Base-by-base conservation (phyloP, 768 basidiomycete species). In the Suillus discolor region DNA sequence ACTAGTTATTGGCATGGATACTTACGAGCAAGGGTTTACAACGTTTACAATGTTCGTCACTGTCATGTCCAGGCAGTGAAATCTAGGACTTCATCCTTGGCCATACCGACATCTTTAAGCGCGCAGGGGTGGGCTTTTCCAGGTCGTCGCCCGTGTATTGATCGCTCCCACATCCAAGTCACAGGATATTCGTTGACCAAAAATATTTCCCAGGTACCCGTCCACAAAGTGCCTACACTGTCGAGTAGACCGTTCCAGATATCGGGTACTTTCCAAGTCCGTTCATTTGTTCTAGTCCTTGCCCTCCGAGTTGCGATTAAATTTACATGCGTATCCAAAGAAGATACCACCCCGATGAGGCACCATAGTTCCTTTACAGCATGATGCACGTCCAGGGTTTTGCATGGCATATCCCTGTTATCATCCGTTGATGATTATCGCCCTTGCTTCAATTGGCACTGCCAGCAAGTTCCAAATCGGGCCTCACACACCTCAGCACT, bases 331-430 rank as follows among this genome's bases (percentile, higher is more conserved):
- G 34, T 42, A 41, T 42, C 59, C 18, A 18, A 20, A 11, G 39
- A 28, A 42, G 59, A 60, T 60, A 60, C 18, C 11, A 28, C 6
- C 41, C 59, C 59, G 59, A 60, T 60, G 36, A 20, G 41, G 59
- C 41, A 41, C 41, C 0, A 1, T 20, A 1, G 25, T 42, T 41
- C 41, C 59, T 42, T 60, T 60, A 18, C 18, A 13, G 25, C 3
- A 41, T 28, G 9, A 1, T 42, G 15, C 12, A 41, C 41, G 28
- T 60, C 18, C 59, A 60, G 59, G 41, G 25, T 0, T 12, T 42
- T 7, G 23, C 8, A 39, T 36, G 25, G 25, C 39, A 18, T 28
- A 42, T n/a, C n/a, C 6, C 15, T 57, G 57, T 57, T 57, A 57
- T 57, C 57, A 23, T 8, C 3, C 15, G 18, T 54, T 31, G 3